Conservation (phyloP, 352 stramenopile genomes). For the Pythium plurisporium region DNA sequence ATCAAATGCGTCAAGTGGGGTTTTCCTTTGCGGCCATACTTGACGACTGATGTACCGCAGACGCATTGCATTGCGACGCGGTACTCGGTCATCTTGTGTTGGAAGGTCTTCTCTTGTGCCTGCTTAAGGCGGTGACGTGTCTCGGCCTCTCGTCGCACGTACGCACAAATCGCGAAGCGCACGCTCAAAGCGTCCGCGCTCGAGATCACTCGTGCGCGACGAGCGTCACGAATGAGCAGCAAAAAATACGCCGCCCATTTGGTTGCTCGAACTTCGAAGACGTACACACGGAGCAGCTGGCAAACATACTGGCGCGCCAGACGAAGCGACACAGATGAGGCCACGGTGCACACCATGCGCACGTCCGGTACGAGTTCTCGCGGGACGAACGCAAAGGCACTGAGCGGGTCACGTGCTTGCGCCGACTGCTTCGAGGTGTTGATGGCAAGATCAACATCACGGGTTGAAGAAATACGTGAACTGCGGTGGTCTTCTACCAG, state of each 20-base stretch:
- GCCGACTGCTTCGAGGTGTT: background rate
- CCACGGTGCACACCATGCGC: constrained; percentile 28
- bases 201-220: constrained; percentile 25
- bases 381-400: constrained; percentile 10
- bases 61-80: constrained; percentile 79
- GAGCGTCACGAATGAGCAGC: constrained; percentile 41
- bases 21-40: constrained; percentile 78
- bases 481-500: too few species aligned
- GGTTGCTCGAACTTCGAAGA: constrained; percentile 75
- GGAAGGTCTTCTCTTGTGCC: constrained; percentile 44
- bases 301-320: constrained; percentile 30
- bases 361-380: constrained; percentile 45
- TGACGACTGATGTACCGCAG: constrained; percentile 60
- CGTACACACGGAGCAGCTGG: constrained; percentile 37
- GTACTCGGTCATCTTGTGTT: constrained; percentile 82
- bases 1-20: constrained; percentile 67
- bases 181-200: constrained; percentile 40
- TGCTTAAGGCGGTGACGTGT: constrained; percentile 39
- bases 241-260: constrained; percentile 81
- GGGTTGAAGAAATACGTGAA: too few species aligned
- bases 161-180: constrained; percentile 59
- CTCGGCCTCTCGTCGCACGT: constrained; percentile 44
- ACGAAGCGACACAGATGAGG: constrained; percentile 20
- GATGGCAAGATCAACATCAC: too few species aligned
- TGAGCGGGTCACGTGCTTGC: background rate